A percentile compares a stretch with the other conserved stretches of the same genome.
Conservation (phyloP, 1,284 basidiomycete genomes). For the Ganoderma meredithae region DNA sequence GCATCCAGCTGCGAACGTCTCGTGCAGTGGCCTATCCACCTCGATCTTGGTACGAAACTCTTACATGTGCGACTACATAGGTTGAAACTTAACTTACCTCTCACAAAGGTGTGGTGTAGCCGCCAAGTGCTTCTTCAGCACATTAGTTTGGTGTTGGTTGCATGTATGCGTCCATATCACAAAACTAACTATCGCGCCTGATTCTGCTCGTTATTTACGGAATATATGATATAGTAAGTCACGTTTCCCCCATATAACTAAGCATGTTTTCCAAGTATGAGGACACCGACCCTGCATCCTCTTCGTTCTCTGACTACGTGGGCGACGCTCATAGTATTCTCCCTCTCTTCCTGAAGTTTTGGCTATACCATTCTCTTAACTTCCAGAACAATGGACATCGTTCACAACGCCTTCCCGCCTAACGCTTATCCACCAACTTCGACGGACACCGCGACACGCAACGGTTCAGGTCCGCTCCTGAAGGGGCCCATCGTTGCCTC, state of each 20-base stretch:
- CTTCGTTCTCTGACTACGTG: background rate
- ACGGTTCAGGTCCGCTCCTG: conserved; percentile 24
- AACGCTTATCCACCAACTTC: background rate
- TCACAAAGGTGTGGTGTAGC: background rate
- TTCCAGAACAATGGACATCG: background rate
- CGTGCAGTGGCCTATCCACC: background rate
- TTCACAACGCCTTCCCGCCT: background rate
- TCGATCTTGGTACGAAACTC: background rate
- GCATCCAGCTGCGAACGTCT: background rate
- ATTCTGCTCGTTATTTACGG: background rate
- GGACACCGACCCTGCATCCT: background rate
- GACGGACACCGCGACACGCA: conserved; percentile 14
- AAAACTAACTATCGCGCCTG: background rate
- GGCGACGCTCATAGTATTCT: background rate
- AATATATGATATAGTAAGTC: background rate
- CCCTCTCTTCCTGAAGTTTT: background rate
- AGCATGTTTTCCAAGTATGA: background rate
- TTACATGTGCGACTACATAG: background rate
- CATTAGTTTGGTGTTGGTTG: background rate
- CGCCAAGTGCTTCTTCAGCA: background rate
- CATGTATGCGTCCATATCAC: background rate
- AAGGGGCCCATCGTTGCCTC: conserved; percentile 27
- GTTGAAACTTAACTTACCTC: background rate
- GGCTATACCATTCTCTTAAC: background rate
- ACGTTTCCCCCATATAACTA: background rate